phyloP scores from a whole-genome alignment of 768 basidiomycete species.

The Russula virescens region DNA sequence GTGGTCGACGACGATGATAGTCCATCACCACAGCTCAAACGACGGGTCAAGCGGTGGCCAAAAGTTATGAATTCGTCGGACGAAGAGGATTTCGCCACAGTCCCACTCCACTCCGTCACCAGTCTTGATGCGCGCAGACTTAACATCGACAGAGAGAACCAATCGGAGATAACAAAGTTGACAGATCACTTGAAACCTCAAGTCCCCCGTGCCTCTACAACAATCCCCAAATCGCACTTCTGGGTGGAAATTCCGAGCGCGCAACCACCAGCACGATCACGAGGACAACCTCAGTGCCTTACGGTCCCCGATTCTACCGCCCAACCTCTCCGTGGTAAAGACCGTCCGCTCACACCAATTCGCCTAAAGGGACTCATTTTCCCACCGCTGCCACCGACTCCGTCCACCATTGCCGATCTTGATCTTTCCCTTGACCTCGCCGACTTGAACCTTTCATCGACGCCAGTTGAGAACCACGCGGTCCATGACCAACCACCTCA shows the following conservation, averaged over 20 bases:
- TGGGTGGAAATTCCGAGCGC: constrained; percentile 12
- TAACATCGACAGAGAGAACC: not conserved
- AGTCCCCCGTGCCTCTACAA: not conserved
- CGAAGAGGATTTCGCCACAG: constrained; percentile 35
- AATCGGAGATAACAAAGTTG: too few relatives aligned
- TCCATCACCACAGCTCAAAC: constrained; percentile 20
- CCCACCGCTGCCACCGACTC: constrained; percentile 42
- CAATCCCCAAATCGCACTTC: constrained; percentile 2
- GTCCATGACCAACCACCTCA: constrained; percentile 41
- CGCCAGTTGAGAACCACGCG: constrained; percentile 22
- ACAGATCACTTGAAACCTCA: not conserved
- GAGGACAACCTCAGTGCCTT: constrained; percentile 9
- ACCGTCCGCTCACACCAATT: constrained; percentile 68
- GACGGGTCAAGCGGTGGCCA: constrained; percentile 21
- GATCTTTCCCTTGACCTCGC: constrained; percentile 44
- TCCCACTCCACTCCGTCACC: not conserved
- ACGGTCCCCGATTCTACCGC: constrained; percentile 1
- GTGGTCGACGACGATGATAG: constrained; percentile 25
- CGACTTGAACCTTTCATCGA: constrained; percentile 34
- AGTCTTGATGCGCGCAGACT: not conserved
- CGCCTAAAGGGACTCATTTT: constrained; percentile 37
- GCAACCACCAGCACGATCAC: not conserved
- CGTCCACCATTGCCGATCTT: constrained; percentile 52
- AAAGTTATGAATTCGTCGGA: constrained; percentile 41
- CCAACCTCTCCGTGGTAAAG: constrained; percentile 31